These are phyloP conservation scores for Chlamydomonas sp. DNA, from an alignment of 139 green algal genomes.

Conservation along the genomic window DNA sequence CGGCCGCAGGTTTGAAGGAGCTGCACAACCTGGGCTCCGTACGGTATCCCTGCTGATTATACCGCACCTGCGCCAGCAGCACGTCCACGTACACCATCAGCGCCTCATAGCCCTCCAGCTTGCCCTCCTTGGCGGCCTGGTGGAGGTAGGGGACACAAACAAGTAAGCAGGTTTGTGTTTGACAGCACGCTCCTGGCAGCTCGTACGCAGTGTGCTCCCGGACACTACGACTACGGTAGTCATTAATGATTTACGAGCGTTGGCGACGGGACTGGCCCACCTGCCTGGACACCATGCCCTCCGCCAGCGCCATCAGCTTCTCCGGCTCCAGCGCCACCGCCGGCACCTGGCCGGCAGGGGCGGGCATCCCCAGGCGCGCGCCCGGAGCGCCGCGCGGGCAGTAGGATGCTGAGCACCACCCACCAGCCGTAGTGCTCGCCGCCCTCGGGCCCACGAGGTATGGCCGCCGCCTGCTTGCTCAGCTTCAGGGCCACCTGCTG, in stretches of 20 bases:
- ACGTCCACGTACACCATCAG: constrained; percentile 65
- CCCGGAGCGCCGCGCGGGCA: constrained; percentile 10
- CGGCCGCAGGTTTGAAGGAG: too few relatives aligned
- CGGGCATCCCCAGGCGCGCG: background rate
- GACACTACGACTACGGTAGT: too few relatives aligned
- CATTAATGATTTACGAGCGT: background rate
- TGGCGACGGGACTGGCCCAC: constrained; percentile 13
- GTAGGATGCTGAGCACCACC: constrained; percentile 59
- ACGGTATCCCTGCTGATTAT: background rate
- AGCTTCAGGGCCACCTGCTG: constrained; percentile 82
- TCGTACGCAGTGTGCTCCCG: too few relatives aligned
- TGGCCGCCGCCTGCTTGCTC: constrained; percentile 48
- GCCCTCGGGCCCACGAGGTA: background rate
- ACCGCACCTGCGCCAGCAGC: constrained; percentile 53
- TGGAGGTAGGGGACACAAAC: background rate
- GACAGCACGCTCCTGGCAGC: too few relatives aligned
- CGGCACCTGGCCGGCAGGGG: constrained; percentile 16
- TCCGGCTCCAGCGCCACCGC: constrained; percentile 35
- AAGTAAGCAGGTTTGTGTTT: background rate
- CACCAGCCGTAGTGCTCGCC: constrained; percentile 75
- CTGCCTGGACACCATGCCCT: constrained; percentile 67
- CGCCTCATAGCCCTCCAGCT: constrained; percentile 62
- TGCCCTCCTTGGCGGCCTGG: constrained; percentile 35
- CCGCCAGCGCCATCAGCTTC: constrained; percentile 76
- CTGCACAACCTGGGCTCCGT: too few relatives aligned